Evolutionary conservation across 75 land plant species (phyloP).

Genomic region (Picea glauca): DNA sequence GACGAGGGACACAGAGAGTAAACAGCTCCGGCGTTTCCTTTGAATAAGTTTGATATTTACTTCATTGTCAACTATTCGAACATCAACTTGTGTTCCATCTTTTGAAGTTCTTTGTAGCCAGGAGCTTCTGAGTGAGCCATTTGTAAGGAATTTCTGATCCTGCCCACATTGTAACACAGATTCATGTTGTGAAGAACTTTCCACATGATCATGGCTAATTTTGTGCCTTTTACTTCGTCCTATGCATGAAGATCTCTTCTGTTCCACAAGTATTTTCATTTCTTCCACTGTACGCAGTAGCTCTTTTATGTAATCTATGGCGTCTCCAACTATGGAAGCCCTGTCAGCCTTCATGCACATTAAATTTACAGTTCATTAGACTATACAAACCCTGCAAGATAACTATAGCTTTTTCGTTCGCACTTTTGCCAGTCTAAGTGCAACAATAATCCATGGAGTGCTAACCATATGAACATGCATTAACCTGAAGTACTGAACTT

Average conservation of each 20-base stretch:
- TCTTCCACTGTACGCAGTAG: constrained; percentile 48
- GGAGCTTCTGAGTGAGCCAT: constrained; percentile 40
- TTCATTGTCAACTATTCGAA: constrained; percentile 63
- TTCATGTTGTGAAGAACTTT: not conserved
- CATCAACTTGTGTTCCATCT: constrained; percentile 48
- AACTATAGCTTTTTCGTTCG: too few species aligned
- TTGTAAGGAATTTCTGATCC: not conserved
- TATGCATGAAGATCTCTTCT: constrained; percentile 15
- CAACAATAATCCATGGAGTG: too few species aligned
- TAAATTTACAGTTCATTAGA: not conserved
- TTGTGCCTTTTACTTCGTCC: constrained; percentile 9
- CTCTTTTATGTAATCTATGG: constrained; percentile 65
- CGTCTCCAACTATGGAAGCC: constrained; percentile 59
- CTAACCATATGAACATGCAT: too few species aligned
- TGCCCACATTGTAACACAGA: not conserved
- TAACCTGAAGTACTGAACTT: too few species aligned
- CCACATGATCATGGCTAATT: not conserved
- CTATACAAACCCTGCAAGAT: not conserved
- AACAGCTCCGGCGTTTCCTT: constrained; percentile 21
- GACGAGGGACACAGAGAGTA: constrained; percentile 26
- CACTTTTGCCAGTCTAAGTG: too few species aligned
- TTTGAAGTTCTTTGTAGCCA: constrained; percentile 56
- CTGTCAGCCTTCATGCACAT: constrained; percentile 39
- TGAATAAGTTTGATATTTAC: constrained; percentile 54
- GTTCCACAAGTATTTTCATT: constrained; percentile 46